Conservation (phyloP, 257 asterid genomes). For the Primulina eburnea region DNA sequence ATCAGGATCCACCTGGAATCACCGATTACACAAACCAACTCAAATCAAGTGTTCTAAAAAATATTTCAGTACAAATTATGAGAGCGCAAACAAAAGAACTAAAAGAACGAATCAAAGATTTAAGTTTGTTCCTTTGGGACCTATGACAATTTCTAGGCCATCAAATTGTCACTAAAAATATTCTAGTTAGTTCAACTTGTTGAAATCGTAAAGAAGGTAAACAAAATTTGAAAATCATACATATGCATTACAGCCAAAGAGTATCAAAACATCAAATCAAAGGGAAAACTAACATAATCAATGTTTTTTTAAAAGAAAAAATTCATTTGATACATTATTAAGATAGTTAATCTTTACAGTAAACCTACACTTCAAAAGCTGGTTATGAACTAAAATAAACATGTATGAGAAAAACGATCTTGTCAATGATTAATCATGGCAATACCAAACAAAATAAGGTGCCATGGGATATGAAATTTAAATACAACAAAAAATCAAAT, state of each 20-base stretch:
- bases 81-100: no score
- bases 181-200: not conserved
- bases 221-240: not conserved
- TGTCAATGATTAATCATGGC: slow-evolving; percentile 7
- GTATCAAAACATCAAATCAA: no score
- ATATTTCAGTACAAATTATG: not conserved
- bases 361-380: not conserved
- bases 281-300: not conserved
- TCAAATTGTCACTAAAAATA: not conserved
- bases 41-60: not conserved
- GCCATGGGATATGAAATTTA: slow-evolving; percentile 9
- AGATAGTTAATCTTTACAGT: not conserved
- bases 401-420: not conserved
- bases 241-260: no score
- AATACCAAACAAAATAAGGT: slow-evolving; percentile 1
- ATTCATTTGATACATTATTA: no score
- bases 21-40: slow-evolving; percentile 19
- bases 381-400: not conserved
- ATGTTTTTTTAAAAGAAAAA: not conserved
- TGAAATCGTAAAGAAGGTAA: not conserved
- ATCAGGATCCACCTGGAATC: slow-evolving; percentile 85
- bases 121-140: not conserved
- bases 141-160: not conserved
- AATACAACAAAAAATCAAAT: not conserved
- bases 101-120: not conserved